Base-by-base conservation (phyloP, 2,329 filamentous ascomycete genomes). In the Trichophyton mentagrophytes region DNA sequence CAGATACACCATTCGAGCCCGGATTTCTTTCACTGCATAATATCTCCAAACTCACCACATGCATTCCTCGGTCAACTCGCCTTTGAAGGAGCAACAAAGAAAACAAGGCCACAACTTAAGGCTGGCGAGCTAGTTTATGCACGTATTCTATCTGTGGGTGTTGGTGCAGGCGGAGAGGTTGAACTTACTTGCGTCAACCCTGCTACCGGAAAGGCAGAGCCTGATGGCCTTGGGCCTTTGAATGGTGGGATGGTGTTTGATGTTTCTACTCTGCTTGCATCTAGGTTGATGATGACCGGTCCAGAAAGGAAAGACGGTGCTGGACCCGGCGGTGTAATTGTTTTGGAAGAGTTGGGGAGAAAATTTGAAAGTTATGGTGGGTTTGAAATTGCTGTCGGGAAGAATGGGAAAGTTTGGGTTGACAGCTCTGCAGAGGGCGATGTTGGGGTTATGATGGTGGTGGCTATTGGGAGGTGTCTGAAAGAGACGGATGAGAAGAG, bases 341-440 rank as follows among this genome's bases (percentile, higher is more conserved):
- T 96, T 27, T 74, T 97, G 61, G 89, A 95, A 64, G 88, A 90
- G 69, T 76, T 97, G 13, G 91, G 86, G 2, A 85, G 85, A 61
- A 92, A 89, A 60, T 74, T 96, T 13, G 74, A 76, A 62, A 69
- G 69, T 47, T 66, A 71, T 1, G 76, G 76, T 20, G 85, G 88
- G 20, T 99, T 97, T 72, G 93, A 99, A 78, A 88, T 95, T 62
- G 92, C 92, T 0, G 88, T 96, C 7, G 93, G 93, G 17, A 84
- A 90, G 69, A 99, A 99, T 73, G 93, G 93, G 46, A 86, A 84
- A 72, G 82, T 97, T 22, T 97, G 93, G 90, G 88, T 97, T 13
- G 86, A 92, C 69, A 90, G 87, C 66, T 73, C 74, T 3, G 73
- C 74, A 61, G 88, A 87, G 30, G 87, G 79, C 64, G 72, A 74